Evolutionary conservation across 495 filamentous ascomycete genomes (phyloP), one percentile per base, ranked within the genome.

Genomic region (Physcia stellaris): DNA sequence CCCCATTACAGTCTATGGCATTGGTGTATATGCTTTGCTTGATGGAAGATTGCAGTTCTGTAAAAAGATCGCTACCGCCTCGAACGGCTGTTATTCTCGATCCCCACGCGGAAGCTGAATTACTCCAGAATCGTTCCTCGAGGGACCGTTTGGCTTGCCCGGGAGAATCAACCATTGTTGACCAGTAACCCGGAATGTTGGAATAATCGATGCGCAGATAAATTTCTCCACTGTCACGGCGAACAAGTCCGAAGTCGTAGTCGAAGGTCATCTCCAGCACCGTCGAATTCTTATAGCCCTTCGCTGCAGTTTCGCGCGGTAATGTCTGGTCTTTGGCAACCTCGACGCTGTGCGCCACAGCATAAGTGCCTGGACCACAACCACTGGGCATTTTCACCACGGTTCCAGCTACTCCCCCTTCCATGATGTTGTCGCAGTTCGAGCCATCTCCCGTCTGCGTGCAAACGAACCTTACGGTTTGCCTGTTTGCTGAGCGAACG

Each of bases 301-400:
- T 40, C 9, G 24, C 29, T 4, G 50, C 42, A n/a, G n/a, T n/a
- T n/a, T n/a, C n/a, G 17, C 44, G 40, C 1, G 34, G 28, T 2
- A 51, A 49, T 0, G 54, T 31, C 0, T 28, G 32, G 30, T 58
- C 42, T 36, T 59, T 30, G 20, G 32, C 5, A 0, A 28, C 29
- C 29, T 24, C 33, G 37, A 63, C 39, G 6, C 18, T 31, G 9
- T 57, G 48, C 4, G 54, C 58, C 1, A 66, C 48, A 19, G 63
- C 60, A 36, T 66, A 66, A 23, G 47, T 51, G 6, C 57, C 52
- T 0, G 53, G 53, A 3, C 61, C 59, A 38, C 60, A 64, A 3
- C 40, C 22, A n/a, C 27, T n/a, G 0, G 60, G 57, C 56, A 63
- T 60, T 39, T 61, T 37, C 4, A 63, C 16, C 36, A 67, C 52